Evolutionary conservation across 2,329 filamentous ascomycete genomes (phyloP), one percentile per base, ranked within the genome.

Genomic region (Hymenoscyphus repandus): DNA sequence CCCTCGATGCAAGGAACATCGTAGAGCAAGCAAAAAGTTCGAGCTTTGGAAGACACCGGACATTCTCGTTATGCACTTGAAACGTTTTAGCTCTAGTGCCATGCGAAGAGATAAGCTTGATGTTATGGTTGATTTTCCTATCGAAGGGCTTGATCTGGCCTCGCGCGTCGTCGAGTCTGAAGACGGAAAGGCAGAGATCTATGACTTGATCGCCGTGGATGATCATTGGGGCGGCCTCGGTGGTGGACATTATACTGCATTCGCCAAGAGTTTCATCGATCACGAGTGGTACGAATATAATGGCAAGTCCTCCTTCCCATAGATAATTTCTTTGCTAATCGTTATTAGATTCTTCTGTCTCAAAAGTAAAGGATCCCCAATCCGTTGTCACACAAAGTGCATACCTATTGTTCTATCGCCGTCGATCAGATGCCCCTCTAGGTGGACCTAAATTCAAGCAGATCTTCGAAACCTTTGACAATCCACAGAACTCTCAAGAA

Each of bases 1-100:
- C 65, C 92, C 90, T 50, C 82, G 90, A 30, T 99, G 93, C 77
- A 97, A 97, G 68, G 89, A 96, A 62, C 86, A 95, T 63, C 83
- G 90, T 13, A 85, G 90, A 53, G 93, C 93, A 17, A 91, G 86
- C 71, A 99, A 99, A 74, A 96, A 93, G 64, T 90, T 99, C 47
- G 91, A 97, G 65, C 80, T 99, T 15, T 99, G 93, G 93, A 96
- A 92, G 65, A 86, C 88, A 2, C 93, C 93, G 0, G 93, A 99
- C 67, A 95, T 97, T 54, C 78, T 99, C 13, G 86, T 97, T 39
- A 86, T 96, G 55, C 93, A 99, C 66, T 77, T 99, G 45, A 99
- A 99, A 75, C 83, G 93, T 6, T 99, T 99, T 68, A 95, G 90
- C 66, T 90, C 87, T 20, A 86, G 84, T 58, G 83, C 88, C 13